phyloP scores from a whole-genome alignment of 2,329 filamentous ascomycete species.

The Colletotrichum tropicicola region DNA sequence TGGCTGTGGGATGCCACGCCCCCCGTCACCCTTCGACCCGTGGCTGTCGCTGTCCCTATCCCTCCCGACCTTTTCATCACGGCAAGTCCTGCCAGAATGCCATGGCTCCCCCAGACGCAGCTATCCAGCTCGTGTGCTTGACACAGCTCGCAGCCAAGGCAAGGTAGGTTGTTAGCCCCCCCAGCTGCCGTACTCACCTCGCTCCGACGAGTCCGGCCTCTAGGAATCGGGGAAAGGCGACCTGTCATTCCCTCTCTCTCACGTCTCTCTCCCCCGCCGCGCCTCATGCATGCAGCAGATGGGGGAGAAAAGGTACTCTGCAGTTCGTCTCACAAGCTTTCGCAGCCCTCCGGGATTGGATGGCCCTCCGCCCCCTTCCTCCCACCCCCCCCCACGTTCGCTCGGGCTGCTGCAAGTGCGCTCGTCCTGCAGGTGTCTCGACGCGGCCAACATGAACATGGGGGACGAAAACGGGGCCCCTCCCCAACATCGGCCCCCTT shows the following conservation, averaged over 20 bases:
- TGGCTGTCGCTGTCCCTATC: too few relatives aligned
- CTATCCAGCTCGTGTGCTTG: neutral
- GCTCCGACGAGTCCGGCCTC: neutral
- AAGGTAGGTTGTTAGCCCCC: neutral
- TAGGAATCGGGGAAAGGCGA: neutral
- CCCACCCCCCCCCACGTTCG: conserved; percentile 19
- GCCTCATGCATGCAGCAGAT: neutral
- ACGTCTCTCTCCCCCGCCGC: neutral
- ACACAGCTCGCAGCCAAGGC: neutral
- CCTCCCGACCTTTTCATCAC: too few relatives aligned
- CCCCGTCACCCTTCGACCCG: too few relatives aligned
- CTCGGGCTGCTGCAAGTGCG: neutral
- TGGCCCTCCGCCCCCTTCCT: neutral
- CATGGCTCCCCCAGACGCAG: conserved; percentile 1
- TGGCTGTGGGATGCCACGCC: conserved; percentile 3
- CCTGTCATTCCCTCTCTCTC: neutral
- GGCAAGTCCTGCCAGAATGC: neutral
- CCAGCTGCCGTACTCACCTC: too few relatives aligned
- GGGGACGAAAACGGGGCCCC: neutral
- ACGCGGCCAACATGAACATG: neutral
- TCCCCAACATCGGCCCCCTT: neutral
- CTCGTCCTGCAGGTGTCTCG: conserved; percentile 7
- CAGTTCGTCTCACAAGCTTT: conserved; percentile 27
- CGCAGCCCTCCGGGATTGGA: neutral
- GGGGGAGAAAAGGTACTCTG: neutral